phyloP scores from a whole-genome alignment of 2,329 filamentous ascomycete species.

The Epichloe coenophiala region DNA sequence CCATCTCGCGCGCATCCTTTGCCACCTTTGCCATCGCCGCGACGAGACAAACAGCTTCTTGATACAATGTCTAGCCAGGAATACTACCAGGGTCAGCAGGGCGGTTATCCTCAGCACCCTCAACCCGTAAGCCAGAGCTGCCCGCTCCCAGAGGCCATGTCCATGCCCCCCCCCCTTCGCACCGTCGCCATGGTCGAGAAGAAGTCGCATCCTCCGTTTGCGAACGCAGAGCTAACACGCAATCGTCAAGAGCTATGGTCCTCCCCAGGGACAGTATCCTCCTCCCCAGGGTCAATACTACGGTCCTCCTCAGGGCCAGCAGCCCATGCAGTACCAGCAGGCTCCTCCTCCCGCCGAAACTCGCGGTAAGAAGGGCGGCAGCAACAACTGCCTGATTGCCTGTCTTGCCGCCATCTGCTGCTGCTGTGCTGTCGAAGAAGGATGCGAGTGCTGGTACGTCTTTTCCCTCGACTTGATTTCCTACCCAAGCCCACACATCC shows the following conservation, averaged over 20 bases:
- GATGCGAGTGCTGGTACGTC: slow-evolving; percentile 35
- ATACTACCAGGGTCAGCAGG: slow-evolving; percentile 24
- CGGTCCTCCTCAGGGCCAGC: slow-evolving; percentile 21
- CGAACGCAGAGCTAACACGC: neutral
- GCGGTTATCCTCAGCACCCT: slow-evolving; percentile 26
- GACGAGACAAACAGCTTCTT: neutral
- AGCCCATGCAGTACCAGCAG: slow-evolving; percentile 31
- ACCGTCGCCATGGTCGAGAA: neutral
- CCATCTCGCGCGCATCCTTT: neutral
- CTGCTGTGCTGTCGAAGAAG: slow-evolving; percentile 36
- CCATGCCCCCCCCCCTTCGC: neutral
- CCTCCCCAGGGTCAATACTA: slow-evolving; percentile 20
- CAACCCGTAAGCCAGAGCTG: slow-evolving; percentile 21
- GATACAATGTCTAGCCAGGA: slow-evolving; percentile 26
- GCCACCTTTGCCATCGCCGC: neutral
- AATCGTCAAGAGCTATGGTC: slow-evolving; percentile 14
- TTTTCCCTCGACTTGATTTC: too few species aligned
- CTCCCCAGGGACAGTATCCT: slow-evolving; percentile 18
- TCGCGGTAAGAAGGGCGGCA: slow-evolving; percentile 17
- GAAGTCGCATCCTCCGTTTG: neutral
- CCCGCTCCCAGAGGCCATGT: neutral
- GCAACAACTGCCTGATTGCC: slow-evolving; percentile 30
- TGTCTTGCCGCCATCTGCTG: slow-evolving; percentile 36
- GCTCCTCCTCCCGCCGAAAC: slow-evolving; percentile 18
- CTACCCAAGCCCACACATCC: too few species aligned